Percentiles rank a stretch among this genome's conserved stretches.
Evolutionary conservation across 768 basidiomycete species (phyloP).

Genomic region (Lanmaoa rubissima): DNA sequence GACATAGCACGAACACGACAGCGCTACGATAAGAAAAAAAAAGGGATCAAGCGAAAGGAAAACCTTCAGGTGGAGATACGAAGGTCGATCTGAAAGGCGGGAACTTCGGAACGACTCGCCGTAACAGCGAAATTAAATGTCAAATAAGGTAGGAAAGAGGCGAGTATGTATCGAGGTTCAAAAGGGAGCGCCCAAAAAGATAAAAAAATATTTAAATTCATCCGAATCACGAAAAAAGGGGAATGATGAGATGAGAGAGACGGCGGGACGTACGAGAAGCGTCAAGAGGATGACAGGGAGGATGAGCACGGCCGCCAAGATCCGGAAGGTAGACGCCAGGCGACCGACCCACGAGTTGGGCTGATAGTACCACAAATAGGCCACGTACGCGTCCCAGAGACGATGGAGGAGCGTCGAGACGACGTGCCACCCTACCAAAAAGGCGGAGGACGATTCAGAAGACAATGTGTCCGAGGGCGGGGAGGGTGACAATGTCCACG

Average conservation of each 20-base stretch:
- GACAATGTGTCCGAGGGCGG: conserved; percentile 6
- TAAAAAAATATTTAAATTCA: neutral
- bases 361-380: conserved; percentile 63
- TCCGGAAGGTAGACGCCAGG: conserved; percentile 59
- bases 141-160: neutral
- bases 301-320: conserved; percentile 55
- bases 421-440: conserved; percentile 18
- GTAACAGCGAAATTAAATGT: conserved; percentile 1
- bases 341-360: conserved; percentile 66
- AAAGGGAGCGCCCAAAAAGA: too few relatives aligned
- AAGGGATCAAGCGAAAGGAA: conserved; percentile 5
- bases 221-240: conserved; percentile 9
- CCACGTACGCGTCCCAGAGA: conserved; percentile 60
- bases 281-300: conserved; percentile 57
- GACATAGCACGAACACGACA: neutral
- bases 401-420: conserved; percentile 32
- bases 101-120: conserved; percentile 14
- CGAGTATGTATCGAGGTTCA: neutral
- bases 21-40: neutral
- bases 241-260: conserved; percentile 6
- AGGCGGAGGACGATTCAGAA: conserved; percentile 12
- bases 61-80: conserved; percentile 14
- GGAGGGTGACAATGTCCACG: conserved; percentile 6
- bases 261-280: conserved; percentile 51
- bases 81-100: conserved; percentile 2